Base-by-base conservation (phyloP, 2,329 filamentous ascomycete species). In the Fusarium pseudonygamai region DNA sequence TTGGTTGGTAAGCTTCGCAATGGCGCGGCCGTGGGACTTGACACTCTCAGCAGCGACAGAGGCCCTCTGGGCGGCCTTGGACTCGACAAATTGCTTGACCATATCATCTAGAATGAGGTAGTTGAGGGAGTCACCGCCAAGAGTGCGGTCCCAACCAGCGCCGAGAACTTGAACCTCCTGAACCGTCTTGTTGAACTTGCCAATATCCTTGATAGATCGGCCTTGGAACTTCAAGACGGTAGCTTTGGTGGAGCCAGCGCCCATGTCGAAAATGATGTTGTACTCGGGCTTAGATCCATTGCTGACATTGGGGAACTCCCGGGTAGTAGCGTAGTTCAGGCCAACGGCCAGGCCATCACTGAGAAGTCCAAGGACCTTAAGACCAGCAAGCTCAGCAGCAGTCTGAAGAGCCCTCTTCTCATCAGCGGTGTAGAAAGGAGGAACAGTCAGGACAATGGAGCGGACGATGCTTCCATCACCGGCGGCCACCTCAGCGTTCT, bases 221-320 rank as follows among this genome's bases (percentile, higher is more conserved):
- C 93, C 93, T 82, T 98, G 95, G 84, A 99, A 97, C 78, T 92
- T 93, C 80, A 99, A 84, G 59, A 99, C 86, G 12, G 95, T 96
- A 9, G 96, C 96, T 77, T 94, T 97, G 37, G 96, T 93, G 50
- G 94, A 98, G 9, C 96, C 96, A 75, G 96, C 95, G 75, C 96
- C 96, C 95, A 99, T 98, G 80, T 99, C 96, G 79, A 96, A 99
- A 36, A 99, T 90, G 81, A 99, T 85, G 84, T 99, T 94, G 77
- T 95, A 90, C 83, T 99, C 96, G 1, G 96, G 92, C 85, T 95
- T 95, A 73, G 89, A 92, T 61, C 94, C 94, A 60, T 96, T 92
- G 62, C 90, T 93, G 68, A 96, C 87, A 77, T 90, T 94, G 42
- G 95, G 94, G 83, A 98, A 99, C 22, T 93, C 94, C 78, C 96